Conservation (phyloP, 1,284 basidiomycete genomes). For the Rhodotorula mucilaginosa region DNA sequence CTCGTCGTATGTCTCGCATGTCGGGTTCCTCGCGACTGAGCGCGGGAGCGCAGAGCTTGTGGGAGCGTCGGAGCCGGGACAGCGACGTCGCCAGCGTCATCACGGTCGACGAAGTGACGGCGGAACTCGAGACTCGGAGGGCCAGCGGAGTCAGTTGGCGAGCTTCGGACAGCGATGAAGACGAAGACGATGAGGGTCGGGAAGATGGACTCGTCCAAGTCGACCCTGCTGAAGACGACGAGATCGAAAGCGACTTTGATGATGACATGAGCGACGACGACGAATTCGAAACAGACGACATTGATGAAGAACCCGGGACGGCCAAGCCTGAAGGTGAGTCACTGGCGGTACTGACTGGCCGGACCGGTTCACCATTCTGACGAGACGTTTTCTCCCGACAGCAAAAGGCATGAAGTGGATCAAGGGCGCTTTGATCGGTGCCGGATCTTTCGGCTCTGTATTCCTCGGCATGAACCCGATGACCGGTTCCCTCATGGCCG, state of each 20-base stretch:
- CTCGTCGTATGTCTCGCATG: constrained; percentile 27
- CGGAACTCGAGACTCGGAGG: constrained; percentile 83
- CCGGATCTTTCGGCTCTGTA: constrained; percentile 92
- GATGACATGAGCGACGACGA: constrained; percentile 47
- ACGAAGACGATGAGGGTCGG: constrained; percentile 15
- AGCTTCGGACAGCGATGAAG: not conserved
- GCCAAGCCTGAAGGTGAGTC: constrained; percentile 28
- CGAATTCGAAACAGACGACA: constrained; percentile 47
- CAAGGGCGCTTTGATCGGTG: constrained; percentile 95
- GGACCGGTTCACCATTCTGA: no score
- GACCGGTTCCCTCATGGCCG: constrained; percentile 93
- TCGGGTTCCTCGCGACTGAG: constrained; percentile 19
- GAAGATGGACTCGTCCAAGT: constrained; percentile 46
- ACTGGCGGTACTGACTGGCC: not conserved
- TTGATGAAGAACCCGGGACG: constrained; percentile 41
- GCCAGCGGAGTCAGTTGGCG: constrained; percentile 51
- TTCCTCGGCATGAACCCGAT: constrained; percentile 95
- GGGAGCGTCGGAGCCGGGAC: constrained; percentile 33
- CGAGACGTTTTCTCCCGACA: not conserved
- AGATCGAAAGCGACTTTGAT: constrained; percentile 43
- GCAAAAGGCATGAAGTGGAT: constrained; percentile 68
- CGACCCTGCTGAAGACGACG: constrained; percentile 39
- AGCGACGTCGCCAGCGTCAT: constrained; percentile 81
- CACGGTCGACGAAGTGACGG: constrained; percentile 97
- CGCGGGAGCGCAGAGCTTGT: constrained; percentile 29